Evolutionary conservation across 2,329 filamentous ascomycete genomes (phyloP), one percentile per base, ranked within the genome.

Genomic region (Aspergillus ruber): DNA sequence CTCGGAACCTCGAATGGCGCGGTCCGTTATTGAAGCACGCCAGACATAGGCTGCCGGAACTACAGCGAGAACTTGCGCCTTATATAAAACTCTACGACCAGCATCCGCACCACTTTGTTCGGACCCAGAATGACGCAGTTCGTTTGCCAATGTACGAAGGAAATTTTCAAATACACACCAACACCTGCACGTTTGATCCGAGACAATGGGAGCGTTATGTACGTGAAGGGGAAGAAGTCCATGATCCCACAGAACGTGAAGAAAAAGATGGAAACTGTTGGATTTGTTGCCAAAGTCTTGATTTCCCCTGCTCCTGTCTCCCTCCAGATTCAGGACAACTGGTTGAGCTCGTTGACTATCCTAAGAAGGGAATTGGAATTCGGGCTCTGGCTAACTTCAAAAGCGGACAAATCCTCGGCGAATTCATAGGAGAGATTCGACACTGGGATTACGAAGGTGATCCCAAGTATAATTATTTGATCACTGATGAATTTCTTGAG

Each of bases 281-380:
- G 13, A 10, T 59, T 2, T 65, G 60, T 42, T 21, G 21, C 6
- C 47, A 10, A 18, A 18, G 18, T 12, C 5, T 12, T 15, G 10
- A 20, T 10, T 39, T 15, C 17, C 15, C 36, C 18, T 39, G 36
- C 17, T 29, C 25, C 25, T 12, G 17, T 18, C 36, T 18, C 17
- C 15, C 15, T 12, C 17, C 15, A 18, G 15, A 18, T 9, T 6
- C 52, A 7, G 52, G 50, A 35, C 51, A 55, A 4, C 46, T 67
- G 9, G 52, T 65, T n/a, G 65, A 69, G 43, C 51, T 68, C 1
- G 45, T 56, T 20, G 56, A 67, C 23, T 64, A 61, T 40, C 53
- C 52, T 7, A 18, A 18, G 1, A 62, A 50, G n/a, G 64, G 65
- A 13, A 50, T 60, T n/a, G 66, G 65, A 1, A 55, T 66, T 7